Evolutionary conservation across 805 yeast genomes (phyloP).

Genomic region (Metschnikowia gelsemii): DNA sequence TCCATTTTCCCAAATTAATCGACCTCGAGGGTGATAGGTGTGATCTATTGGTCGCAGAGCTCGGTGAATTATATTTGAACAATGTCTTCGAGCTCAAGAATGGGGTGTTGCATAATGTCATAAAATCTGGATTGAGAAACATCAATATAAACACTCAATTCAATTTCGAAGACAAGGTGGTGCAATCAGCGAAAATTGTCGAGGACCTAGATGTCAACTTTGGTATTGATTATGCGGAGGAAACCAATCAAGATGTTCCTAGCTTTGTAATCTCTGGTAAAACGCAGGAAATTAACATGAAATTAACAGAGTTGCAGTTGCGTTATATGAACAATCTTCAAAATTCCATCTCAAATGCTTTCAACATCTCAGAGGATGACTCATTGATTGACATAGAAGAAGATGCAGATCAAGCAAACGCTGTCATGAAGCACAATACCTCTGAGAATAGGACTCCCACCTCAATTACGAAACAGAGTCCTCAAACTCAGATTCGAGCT

Average conservation of each 20-base stretch:
- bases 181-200: slow-evolving; percentile 62
- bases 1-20: slow-evolving; percentile 68
- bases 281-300: slow-evolving; percentile 61
- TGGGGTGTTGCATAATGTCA: slow-evolving; percentile 45
- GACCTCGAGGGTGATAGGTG: slow-evolving; percentile 40
- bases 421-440: slow-evolving; percentile 32
- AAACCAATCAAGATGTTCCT: slow-evolving; percentile 40
- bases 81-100: slow-evolving; percentile 51
- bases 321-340: slow-evolving; percentile 54
- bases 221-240: slow-evolving; percentile 55
- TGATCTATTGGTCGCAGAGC: slow-evolving; percentile 65
- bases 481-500: neutral
- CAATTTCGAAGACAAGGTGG: slow-evolving; percentile 41
- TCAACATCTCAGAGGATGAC: slow-evolving; percentile 41
- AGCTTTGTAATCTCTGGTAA: slow-evolving; percentile 52
- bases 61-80: slow-evolving; percentile 77
- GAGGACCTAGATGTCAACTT: slow-evolving; percentile 63
- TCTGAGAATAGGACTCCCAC: neutral
- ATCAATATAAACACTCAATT: slow-evolving; percentile 67
- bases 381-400: slow-evolving; percentile 52
- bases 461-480: neutral
- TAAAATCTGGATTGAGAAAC: slow-evolving; percentile 69
- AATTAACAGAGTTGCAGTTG: slow-evolving; percentile 72
- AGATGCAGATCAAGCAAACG: slow-evolving; percentile 68
- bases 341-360: slow-evolving; percentile 54